Conservation (phyloP, 441 rosid genomes). For the Sinapis alba region DNA sequence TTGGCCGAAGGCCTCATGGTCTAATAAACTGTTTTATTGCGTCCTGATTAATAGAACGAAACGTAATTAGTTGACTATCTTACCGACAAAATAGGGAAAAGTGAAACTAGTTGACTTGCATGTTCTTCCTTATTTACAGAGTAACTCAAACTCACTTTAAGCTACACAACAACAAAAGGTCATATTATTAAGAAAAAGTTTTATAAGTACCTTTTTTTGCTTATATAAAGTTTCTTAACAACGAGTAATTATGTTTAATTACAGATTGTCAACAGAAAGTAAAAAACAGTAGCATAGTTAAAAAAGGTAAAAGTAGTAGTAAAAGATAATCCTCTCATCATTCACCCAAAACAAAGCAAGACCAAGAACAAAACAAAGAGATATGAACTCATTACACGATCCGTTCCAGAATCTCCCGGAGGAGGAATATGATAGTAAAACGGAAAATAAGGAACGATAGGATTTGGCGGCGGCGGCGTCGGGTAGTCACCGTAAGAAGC, state of each 20-base stretch:
- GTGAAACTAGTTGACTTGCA: background rate
- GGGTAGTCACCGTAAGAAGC: slow-evolving; percentile 53
- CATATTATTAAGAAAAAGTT: background rate
- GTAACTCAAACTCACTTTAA: background rate
- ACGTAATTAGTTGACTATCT: background rate
- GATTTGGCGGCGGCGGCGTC: slow-evolving; percentile 87
- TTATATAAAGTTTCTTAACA: background rate
- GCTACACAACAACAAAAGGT: background rate
- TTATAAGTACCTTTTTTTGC: background rate
- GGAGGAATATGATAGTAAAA: slow-evolving; percentile 80
- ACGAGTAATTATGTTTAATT: slow-evolving; percentile 2
- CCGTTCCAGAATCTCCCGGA: slow-evolving; percentile 47
- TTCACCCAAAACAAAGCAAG: slow-evolving; percentile 20
- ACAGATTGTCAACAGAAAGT: slow-evolving; percentile 28
- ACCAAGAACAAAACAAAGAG: slow-evolving; percentile 23
- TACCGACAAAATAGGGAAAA: slow-evolving; percentile 20
- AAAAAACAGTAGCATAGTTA: background rate
- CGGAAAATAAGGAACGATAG: slow-evolving; percentile 92
- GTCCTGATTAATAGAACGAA: background rate
- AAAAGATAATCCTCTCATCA: background rate
- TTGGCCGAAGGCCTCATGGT: no score
- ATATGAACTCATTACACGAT: slow-evolving; percentile 20
- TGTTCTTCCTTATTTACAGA: background rate
- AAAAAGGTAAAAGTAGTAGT: slow-evolving; percentile 1
- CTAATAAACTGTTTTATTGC: no score